phyloP scores from a whole-genome alignment of 768 basidiomycete species.

The Amanita pseudoporphyria region DNA sequence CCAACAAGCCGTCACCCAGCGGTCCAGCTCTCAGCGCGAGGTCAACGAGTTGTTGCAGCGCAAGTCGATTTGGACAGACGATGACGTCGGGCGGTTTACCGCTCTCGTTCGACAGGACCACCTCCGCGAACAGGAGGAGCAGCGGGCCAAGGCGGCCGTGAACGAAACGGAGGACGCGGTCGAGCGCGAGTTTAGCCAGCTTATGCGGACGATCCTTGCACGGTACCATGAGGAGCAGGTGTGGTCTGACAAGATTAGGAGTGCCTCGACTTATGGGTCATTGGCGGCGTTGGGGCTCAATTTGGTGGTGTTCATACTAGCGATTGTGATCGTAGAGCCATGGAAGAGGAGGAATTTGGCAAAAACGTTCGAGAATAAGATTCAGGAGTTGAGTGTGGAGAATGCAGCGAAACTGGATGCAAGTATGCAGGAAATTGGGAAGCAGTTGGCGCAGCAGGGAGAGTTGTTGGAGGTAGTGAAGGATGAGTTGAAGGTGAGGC shows the following conservation, averaged over 20 bases:
- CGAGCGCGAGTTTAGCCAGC: conserved; percentile 78
- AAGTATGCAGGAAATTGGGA: conserved; percentile 37
- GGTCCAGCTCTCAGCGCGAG: conserved; percentile 85
- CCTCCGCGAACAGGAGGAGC: conserved; percentile 71
- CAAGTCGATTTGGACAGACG: conserved; percentile 87
- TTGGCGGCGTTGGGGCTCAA: conserved; percentile 82
- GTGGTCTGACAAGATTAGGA: conserved; percentile 98
- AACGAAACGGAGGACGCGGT: conserved; percentile 67
- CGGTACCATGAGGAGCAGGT: conserved; percentile 98
- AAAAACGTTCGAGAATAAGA: conserved; percentile 82
- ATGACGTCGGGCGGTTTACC: conserved; percentile 83
- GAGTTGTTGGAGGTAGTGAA: conserved; percentile 18
- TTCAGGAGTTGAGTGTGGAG: conserved; percentile 52
- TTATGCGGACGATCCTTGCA: conserved; percentile 82
- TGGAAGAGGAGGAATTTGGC: conserved; percentile 89
- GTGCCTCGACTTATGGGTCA: conserved; percentile 88
- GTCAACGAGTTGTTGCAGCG: conserved; percentile 93
- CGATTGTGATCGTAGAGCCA: conserved; percentile 88
- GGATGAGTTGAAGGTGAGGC: conserved; percentile 14
- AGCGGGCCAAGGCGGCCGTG: conserved; percentile 55
- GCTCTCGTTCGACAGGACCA: conserved; percentile 88
- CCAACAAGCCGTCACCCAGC: conserved; percentile 67
- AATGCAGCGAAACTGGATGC: conserved; percentile 40
- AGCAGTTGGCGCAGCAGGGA: conserved; percentile 40
- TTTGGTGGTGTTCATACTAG: conserved; percentile 80